Evolutionary conservation across 225 moss, liverwort and hornwort species (phyloP).

Genomic region (Thuidium tamariscinum): DNA sequence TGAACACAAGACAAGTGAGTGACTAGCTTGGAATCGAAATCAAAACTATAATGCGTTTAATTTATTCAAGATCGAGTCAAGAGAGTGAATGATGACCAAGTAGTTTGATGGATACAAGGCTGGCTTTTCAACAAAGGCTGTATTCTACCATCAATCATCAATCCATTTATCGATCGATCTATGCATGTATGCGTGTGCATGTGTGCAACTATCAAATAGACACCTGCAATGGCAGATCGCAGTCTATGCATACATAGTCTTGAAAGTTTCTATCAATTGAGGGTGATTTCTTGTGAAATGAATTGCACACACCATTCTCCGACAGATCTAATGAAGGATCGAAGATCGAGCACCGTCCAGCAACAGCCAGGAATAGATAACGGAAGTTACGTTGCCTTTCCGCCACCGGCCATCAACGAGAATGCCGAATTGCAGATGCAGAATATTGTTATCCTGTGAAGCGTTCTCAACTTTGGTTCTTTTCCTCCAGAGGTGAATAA

Average conservation of each 20-base stretch:
- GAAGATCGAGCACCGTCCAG: background rate
- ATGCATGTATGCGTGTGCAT: too few species aligned
- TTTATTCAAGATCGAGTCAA: too few species aligned
- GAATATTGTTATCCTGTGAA: too few species aligned
- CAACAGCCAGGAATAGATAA: background rate
- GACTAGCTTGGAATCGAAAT: background rate
- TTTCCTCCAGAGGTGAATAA: too few species aligned
- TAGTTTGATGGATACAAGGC: slow-evolving; percentile 15
- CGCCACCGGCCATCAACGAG: background rate
- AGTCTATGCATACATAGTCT: background rate
- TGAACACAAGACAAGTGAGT: background rate
- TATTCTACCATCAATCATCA: too few species aligned
- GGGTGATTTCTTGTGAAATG: background rate
- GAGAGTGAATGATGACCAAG: slow-evolving; percentile 13
- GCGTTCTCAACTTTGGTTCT: too few species aligned
- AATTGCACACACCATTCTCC: background rate
- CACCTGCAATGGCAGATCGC: slow-evolving; percentile 35
- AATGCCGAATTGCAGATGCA: background rate
- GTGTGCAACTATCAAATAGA: slow-evolving; percentile 45
- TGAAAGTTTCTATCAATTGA: background rate
- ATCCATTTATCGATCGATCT: too few species aligned
- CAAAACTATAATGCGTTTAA: background rate
- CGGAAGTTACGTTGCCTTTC: background rate
- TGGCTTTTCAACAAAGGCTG: slow-evolving; percentile 38
- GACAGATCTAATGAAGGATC: background rate